phyloP scores from a whole-genome alignment of 306 rosid genomes.

The Sechiopsis laciniata region DNA sequence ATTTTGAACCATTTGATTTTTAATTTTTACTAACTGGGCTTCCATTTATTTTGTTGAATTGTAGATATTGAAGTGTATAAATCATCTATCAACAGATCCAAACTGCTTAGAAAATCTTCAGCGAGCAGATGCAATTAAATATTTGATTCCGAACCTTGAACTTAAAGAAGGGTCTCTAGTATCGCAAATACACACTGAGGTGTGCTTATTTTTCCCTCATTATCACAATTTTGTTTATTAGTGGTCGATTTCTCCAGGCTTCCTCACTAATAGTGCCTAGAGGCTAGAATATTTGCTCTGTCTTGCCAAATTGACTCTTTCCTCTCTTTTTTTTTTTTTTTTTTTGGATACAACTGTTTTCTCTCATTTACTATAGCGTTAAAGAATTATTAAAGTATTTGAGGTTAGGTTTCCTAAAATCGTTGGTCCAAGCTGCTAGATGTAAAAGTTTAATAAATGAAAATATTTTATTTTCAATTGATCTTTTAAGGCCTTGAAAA shows the following conservation, averaged over 20 bases:
- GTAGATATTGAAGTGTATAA: conserved; percentile 83
- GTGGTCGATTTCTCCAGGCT: not conserved
- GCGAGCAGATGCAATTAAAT: conserved; percentile 96
- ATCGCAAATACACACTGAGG: conserved; percentile 92
- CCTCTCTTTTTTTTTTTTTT: too few relatives aligned
- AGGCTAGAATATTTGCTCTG: not conserved
- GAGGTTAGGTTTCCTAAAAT: not conserved
- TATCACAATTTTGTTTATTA: not conserved
- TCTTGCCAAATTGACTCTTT: not conserved
- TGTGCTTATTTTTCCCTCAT: conserved; percentile 28
- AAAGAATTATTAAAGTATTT: not conserved
- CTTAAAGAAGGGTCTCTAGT: conserved; percentile 93
- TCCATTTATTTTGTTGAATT: conserved; percentile 25
- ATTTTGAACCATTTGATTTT: conserved; percentile 11
- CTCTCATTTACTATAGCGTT: not conserved
- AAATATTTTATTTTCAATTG: not conserved
- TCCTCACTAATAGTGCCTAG: not conserved
- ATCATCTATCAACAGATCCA: conserved; percentile 96
- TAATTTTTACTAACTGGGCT: not conserved
- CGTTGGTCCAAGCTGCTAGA: not conserved
- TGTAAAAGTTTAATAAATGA: not conserved
- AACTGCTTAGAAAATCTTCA: conserved; percentile 98
- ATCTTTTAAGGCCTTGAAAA: not conserved
- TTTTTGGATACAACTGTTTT: too few relatives aligned
- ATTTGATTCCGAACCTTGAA: conserved; percentile 94